Base-by-base conservation (phyloP, 2,329 filamentous ascomycete genomes). In the Chaetoscypha palmicola region DNA sequence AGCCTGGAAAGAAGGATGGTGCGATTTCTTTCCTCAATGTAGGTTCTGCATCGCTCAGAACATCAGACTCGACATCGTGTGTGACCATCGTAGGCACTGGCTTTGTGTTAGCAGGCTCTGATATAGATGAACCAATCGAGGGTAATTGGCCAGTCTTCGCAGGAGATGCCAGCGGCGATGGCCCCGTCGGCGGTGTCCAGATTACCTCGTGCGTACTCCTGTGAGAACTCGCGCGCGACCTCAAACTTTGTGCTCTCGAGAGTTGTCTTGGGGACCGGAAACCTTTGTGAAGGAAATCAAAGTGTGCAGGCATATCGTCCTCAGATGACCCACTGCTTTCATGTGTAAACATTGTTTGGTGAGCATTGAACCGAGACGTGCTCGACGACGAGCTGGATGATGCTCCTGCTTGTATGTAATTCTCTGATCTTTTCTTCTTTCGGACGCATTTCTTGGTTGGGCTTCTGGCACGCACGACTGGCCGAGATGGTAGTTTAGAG, bases 161-260 rank as follows among this genome's bases (percentile, higher is more conserved):
- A 19, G 32, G 38, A 4, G 37, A 17, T 19, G 9, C n/a, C 9
- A 21, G 5, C 1, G 41, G 39, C 9, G 40, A 48, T 5, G n/a
- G n/a, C n/a, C n/a, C n/a, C n/a, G 20, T 34, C 10, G 30, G 38
- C 14, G 42, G 50, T 34, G 57, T 38, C 57, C 57, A 59, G 10
- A 59, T 49, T 5, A 58, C 44, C 39, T 59, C 57, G 35, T 58
- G 51, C 7, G 51, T 30, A 38, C 49, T 58, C 31, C 39, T 44
- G 19, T 40, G 34, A 5, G 52, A 42, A 11, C 30, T 20, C 1
- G 24, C 2, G 11, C 32, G 28, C 12, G 42, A 11, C 3, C 37
- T 19, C 17, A 10, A 22, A 4, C 41, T 5, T 39, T 14, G 16
- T 20, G 21, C 11, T 33, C 33, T 21, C 37, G 24, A 12, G 28